Percentiles rank a stretch among this genome's conserved stretches.
Evolutionary conservation across 371 early-diverging fungal genomes (phyloP).

Genomic region (Mucor saturninus): DNA sequence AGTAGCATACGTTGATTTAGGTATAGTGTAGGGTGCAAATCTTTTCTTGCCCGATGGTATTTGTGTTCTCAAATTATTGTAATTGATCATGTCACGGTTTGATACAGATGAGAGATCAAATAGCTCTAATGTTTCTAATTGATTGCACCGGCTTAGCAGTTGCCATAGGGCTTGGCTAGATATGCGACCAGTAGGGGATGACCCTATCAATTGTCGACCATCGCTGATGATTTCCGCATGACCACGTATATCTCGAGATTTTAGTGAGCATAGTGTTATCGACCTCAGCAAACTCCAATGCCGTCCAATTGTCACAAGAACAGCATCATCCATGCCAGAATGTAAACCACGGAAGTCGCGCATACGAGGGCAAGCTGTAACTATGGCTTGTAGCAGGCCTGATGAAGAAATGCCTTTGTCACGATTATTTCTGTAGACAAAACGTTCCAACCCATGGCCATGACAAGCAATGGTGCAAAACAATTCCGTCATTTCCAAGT

Average conservation of each 20-base stretch:
- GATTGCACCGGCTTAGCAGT: slow-evolving; percentile 20
- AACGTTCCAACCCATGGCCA: slow-evolving; percentile 38
- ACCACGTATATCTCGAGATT: slow-evolving; percentile 16
- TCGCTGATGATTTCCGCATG: slow-evolving; percentile 21
- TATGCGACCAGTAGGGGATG: slow-evolving; percentile 34
- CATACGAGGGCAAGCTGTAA: slow-evolving; percentile 51
- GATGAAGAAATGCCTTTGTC: slow-evolving; percentile 46
- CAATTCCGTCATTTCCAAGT: slow-evolving; percentile 56
- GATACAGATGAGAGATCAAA: slow-evolving; percentile 50
- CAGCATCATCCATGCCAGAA: slow-evolving; percentile 49
- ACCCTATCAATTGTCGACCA: slow-evolving; percentile 18
- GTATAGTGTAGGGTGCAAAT: slow-evolving; percentile 12
- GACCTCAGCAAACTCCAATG: slow-evolving; percentile 46
- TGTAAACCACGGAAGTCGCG: slow-evolving; percentile 48
- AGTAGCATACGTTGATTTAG: not conserved
- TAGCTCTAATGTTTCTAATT: slow-evolving; percentile 42
- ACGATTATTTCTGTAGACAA: slow-evolving; percentile 44
- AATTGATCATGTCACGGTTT: slow-evolving; percentile 39
- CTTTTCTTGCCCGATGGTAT: slow-evolving; percentile 3
- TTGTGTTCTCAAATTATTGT: slow-evolving; percentile 1
- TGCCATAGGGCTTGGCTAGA: slow-evolving; percentile 31
- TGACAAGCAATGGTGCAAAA: slow-evolving; percentile 45
- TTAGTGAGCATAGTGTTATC: slow-evolving; percentile 24
- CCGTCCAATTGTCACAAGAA: slow-evolving; percentile 44
- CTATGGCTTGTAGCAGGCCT: slow-evolving; percentile 45